Evolutionary conservation across 805 yeast species (phyloP).

Genomic region (Candida manassasensis): DNA sequence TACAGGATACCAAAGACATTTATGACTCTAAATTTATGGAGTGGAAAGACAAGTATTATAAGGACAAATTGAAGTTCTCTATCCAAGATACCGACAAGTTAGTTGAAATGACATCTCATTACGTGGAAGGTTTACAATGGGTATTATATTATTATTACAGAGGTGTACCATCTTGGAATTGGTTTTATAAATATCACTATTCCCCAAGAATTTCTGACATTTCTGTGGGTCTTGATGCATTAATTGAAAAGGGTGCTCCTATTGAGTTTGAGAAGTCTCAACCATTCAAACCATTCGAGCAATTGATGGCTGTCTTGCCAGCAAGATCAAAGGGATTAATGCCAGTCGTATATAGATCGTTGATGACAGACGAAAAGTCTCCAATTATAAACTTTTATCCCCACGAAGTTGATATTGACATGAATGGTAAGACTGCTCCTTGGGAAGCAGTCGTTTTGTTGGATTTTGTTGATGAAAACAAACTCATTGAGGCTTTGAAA

Average conservation of each 20-base stretch:
- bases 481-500: slow-evolving; percentile 67
- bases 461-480: slow-evolving; percentile 82
- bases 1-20: slow-evolving; percentile 48
- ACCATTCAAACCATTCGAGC: slow-evolving; percentile 92
- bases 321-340: slow-evolving; percentile 80
- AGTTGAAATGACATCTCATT: slow-evolving; percentile 66
- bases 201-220: slow-evolving; percentile 93
- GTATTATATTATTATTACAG: slow-evolving; percentile 84
- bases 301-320: slow-evolving; percentile 95
- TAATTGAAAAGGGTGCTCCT: slow-evolving; percentile 24
- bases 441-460: slow-evolving; percentile 98
- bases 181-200: slow-evolving; percentile 89
- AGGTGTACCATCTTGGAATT: slow-evolving; percentile 93
- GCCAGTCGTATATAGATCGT: slow-evolving; percentile 69
- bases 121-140: slow-evolving; percentile 96
- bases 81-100: slow-evolving; percentile 57
- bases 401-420: slow-evolving; percentile 76
- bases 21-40: slow-evolving; percentile 68
- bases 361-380: slow-evolving; percentile 82
- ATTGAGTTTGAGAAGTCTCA: slow-evolving; percentile 56
- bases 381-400: slow-evolving; percentile 93
- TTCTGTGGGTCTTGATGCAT: slow-evolving; percentile 60
- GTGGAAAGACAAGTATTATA: slow-evolving; percentile 87
- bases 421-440: slow-evolving; percentile 90
- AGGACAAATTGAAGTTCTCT: slow-evolving; percentile 69